A percentile compares a stretch with the other conserved stretches of the same genome.
These are phyloP conservation scores for Fusarium setosum DNA, from an alignment of 2,329 filamentous ascomycete species.

Conservation along the genomic window DNA sequence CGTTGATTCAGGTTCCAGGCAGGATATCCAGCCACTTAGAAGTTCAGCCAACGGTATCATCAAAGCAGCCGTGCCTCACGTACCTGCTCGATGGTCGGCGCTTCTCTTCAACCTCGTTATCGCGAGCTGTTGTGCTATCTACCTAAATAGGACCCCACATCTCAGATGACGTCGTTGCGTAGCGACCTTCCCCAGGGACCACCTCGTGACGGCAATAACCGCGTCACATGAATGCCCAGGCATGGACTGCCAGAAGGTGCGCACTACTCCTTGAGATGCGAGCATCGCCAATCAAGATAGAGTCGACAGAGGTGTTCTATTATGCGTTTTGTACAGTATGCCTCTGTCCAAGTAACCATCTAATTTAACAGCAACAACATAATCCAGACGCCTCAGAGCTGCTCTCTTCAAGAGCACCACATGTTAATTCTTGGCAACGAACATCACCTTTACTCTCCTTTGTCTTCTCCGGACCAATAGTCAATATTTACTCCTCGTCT, in stretches of 20 bases:
- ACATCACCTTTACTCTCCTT: not conserved
- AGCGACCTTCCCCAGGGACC: not conserved
- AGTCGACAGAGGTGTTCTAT: conserved; percentile 13
- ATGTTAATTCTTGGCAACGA: not conserved
- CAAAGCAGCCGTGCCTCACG: not conserved
- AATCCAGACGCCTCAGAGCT: conserved; percentile 13
- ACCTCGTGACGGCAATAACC: not conserved
- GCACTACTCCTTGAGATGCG: too few relatives aligned
- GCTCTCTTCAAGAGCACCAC: not conserved
- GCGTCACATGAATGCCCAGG: conserved; percentile 10
- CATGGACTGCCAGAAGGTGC: too few relatives aligned
- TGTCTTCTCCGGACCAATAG: not conserved
- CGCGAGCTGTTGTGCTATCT: conserved; percentile 7
- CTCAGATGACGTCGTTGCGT: conserved; percentile 33
- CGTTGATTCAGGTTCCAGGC: not conserved
- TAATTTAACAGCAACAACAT: conserved; percentile 9
- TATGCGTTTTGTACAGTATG: conserved; percentile 14
- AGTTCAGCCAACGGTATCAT: not conserved
- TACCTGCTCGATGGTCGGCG: conserved; percentile 1
- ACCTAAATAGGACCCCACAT: conserved; percentile 28
- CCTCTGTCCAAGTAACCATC: conserved; percentile 1
- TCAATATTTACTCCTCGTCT: conserved; percentile 4
- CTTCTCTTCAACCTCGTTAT: conserved; percentile 21
- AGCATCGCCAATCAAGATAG: not conserved
- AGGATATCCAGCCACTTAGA: not conserved